Evolutionary conservation across 805 yeast genomes (phyloP).

Genomic region (Candida dendrica): DNA sequence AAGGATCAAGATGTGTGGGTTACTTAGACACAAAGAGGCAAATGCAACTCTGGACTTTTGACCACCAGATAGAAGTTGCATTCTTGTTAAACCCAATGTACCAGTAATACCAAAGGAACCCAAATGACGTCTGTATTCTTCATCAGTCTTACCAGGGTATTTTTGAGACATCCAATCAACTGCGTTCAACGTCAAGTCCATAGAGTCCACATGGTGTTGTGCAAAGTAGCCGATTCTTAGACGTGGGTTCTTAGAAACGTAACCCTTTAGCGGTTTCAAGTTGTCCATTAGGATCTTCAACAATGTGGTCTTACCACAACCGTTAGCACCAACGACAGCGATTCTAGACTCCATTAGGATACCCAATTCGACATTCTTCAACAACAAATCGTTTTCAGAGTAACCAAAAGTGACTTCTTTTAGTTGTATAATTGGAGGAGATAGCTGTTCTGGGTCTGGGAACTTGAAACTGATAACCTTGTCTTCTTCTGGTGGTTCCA

Average conservation of each 20-base stretch:
- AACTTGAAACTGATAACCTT: constrained; percentile 77
- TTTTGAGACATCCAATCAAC: constrained; percentile 89
- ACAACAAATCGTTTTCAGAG: constrained; percentile 50
- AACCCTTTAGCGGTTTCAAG: constrained; percentile 68
- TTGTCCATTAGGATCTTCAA: constrained; percentile 80
- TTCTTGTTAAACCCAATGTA: constrained; percentile 83
- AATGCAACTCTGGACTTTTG: constrained; percentile 98
- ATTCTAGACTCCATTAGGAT: constrained; percentile 92
- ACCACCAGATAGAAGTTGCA: constrained; percentile 90
- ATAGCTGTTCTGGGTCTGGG: constrained; percentile 89
- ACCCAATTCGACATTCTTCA: constrained; percentile 77
- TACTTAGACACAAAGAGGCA: constrained; percentile 84
- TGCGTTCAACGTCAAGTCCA: constrained; percentile 81
- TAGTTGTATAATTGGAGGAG: constrained; percentile 90
- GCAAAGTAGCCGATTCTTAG: constrained; percentile 95
- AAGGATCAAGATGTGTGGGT: constrained; percentile 85
- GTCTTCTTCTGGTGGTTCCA: constrained; percentile 94
- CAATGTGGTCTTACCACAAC: constrained; percentile 97
- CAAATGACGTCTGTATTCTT: constrained; percentile 92
- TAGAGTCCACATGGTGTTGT: constrained; percentile 96
- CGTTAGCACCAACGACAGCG: constrained; percentile 97
- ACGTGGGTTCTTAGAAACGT: constrained; percentile 73
- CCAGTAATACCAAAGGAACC: constrained; percentile 98
- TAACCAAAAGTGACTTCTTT: constrained; percentile 86
- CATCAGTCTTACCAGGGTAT: constrained; percentile 91